These are phyloP conservation scores for Leccinum longicurvipes DNA, from an alignment of 768 basidiomycete species.

Conservation along the genomic window DNA sequence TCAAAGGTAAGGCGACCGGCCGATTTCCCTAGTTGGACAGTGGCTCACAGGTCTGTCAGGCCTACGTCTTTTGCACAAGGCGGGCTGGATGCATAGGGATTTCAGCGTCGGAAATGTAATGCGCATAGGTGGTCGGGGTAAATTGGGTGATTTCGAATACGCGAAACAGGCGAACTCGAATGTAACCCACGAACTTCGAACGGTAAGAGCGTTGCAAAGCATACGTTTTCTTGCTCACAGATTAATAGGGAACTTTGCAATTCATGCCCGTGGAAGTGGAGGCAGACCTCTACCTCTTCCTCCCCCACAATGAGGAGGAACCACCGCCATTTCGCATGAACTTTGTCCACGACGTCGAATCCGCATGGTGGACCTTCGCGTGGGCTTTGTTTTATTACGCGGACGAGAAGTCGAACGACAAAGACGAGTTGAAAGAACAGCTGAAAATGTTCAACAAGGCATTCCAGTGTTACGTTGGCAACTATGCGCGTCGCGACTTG, in stretches of 20 bases:
- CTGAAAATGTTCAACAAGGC: too few species aligned
- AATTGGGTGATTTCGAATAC: slow-evolving; percentile 12
- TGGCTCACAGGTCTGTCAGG: neutral
- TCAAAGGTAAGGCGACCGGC: neutral
- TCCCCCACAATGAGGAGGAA: too few species aligned
- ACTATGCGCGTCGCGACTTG: too few species aligned
- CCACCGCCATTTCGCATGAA: neutral
- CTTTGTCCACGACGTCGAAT: neutral
- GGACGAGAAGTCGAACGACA: too few species aligned
- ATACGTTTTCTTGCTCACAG: neutral
- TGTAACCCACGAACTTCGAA: neutral
- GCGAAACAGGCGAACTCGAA: neutral
- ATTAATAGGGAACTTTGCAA: neutral
- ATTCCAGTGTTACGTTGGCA: too few species aligned
- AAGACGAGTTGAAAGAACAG: too few species aligned
- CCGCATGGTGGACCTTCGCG: neutral
- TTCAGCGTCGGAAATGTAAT: slow-evolving; percentile 3
- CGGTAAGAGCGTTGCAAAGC: neutral
- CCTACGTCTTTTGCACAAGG: slow-evolving; percentile 6
- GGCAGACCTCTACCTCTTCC: neutral
- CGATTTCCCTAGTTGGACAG: neutral
- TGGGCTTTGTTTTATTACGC: neutral
- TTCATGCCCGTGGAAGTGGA: neutral
- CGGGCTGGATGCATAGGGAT: slow-evolving; percentile 4
- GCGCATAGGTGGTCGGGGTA: neutral